Conservation (phyloP, 2,329 filamentous ascomycete genomes). For the Rutstroemia sydowiana region DNA sequence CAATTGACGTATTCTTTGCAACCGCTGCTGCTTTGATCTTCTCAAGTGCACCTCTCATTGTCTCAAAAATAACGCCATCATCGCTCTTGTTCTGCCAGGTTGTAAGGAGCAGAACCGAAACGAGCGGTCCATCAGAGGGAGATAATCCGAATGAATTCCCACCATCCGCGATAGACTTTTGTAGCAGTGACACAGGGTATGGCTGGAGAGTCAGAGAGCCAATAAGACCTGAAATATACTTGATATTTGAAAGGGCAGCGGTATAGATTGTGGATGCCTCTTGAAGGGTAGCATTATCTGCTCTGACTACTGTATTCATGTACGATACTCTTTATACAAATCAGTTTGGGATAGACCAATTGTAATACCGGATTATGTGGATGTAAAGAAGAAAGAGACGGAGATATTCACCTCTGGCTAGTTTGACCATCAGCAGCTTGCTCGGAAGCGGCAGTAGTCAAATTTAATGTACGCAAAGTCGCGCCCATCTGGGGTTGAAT, state of each 20-base stretch:
- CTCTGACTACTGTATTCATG: conserved; percentile 5
- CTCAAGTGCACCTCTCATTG: conserved; percentile 1
- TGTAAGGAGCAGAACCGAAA: conserved; percentile 2
- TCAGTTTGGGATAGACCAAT: neutral
- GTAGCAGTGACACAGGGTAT: conserved; percentile 4
- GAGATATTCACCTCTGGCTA: neutral
- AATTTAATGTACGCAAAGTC: conserved; percentile 1
- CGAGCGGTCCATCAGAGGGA: neutral
- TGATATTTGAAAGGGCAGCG: conserved; percentile 1
- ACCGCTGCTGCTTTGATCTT: conserved; percentile 2
- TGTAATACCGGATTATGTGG: neutral
- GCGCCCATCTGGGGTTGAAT: conserved; percentile 7
- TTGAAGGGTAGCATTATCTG: conserved; percentile 5
- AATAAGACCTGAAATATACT: neutral
- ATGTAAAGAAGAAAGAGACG: neutral
- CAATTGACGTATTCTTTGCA: neutral
- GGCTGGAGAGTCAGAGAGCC: conserved; percentile 7
- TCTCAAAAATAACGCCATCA: neutral
- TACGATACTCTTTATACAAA: conserved; percentile 3
- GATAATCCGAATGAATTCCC: conserved; percentile 7
- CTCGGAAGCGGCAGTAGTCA: conserved; percentile 3
- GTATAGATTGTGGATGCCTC: conserved; percentile 6
- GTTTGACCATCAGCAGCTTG: conserved; percentile 6
- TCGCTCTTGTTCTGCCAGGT: conserved; percentile 7
- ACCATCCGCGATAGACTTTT: conserved; percentile 2